Conservation (phyloP, 148 eudicot genomes). For the Dysphania ambrosioides region DNA sequence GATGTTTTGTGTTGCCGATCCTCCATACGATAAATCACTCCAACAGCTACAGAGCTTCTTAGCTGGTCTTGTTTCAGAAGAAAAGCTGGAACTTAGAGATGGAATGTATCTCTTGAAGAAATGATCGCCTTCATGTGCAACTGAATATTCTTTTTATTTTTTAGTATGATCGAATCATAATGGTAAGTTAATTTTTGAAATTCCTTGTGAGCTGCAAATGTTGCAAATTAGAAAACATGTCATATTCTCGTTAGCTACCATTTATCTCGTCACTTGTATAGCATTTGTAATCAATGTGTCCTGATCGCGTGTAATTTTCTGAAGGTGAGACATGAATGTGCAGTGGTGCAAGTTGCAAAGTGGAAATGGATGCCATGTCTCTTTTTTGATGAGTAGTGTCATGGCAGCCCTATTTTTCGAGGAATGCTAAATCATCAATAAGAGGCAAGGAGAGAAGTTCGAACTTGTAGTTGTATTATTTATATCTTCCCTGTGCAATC, state of each 20-base stretch:
- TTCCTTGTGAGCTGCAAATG: background rate
- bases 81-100: slow-evolving; percentile 85
- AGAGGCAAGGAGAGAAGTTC: background rate
- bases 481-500: background rate
- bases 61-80: slow-evolving; percentile 82
- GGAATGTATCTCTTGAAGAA: slow-evolving; percentile 76
- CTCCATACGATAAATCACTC: slow-evolving; percentile 87
- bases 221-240: background rate
- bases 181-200: slow-evolving; percentile 2
- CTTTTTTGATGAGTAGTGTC: slow-evolving; percentile 1
- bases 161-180: background rate
- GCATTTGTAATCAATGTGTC: background rate
- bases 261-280: background rate
- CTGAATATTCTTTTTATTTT: background rate
- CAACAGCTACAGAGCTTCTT: slow-evolving; percentile 93
- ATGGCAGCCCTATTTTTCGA: background rate
- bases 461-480: background rate
- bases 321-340: background rate
- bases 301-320: slow-evolving; percentile 1
- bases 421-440: background rate
- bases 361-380: background rate
- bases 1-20: slow-evolving; percentile 91
- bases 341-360: background rate
- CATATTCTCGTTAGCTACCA: background rate
- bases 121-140: slow-evolving; percentile 26